Base-by-base conservation (phyloP, 2,329 filamentous ascomycete genomes). In the Alternaria atra region DNA sequence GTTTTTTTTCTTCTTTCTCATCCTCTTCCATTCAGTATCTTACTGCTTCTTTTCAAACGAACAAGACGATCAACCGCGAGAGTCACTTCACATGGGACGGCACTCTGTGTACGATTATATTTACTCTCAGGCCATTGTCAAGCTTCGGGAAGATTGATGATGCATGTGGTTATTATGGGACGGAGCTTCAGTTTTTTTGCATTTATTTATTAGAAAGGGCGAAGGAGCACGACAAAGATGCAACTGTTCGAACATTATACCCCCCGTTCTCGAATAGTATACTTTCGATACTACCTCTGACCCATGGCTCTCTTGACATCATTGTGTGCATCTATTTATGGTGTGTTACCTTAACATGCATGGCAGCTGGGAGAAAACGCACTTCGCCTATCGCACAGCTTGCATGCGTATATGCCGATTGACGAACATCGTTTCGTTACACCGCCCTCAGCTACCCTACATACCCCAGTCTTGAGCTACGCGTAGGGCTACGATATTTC, bases 201-300 rank as follows among this genome's bases (percentile, higher is more conserved):
- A 15, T 43, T 53, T 42, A 34, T 59, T 29, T 6, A 42, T 39
- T 30, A 51, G 46, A 46, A 29, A 15, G 32, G 52, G 40, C 32
- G 8, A 23, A 23, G 42, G 40, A 25, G 30, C 44, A 32, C 20
- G 25, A 44, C 27, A 32, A 44, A 60, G 57, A 43, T 35, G 52
- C 32, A 30, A 32, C 34, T 58, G 47, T 53, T 57, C 29, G 20
- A 43, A 61, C 47, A 58, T 37, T 57, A 61, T 58, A 61, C 54
- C 44, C 55, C 44, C 25, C 37, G 43, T 55, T 54, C 37, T 46
- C 35, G 42, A 55, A 59, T 32, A 53, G 43, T 10, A 34, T 34
- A 51, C 47, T 40, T 25, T 50, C 13, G 20, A 60, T 40, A 20
- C 46, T 20, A 29, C 9, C 40, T 23, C 12, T 42, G 39, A 20